Evolutionary conservation across 2,329 filamentous ascomycete genomes (phyloP), one percentile per base, ranked within the genome.

Genomic region (Daldinia sp.): DNA sequence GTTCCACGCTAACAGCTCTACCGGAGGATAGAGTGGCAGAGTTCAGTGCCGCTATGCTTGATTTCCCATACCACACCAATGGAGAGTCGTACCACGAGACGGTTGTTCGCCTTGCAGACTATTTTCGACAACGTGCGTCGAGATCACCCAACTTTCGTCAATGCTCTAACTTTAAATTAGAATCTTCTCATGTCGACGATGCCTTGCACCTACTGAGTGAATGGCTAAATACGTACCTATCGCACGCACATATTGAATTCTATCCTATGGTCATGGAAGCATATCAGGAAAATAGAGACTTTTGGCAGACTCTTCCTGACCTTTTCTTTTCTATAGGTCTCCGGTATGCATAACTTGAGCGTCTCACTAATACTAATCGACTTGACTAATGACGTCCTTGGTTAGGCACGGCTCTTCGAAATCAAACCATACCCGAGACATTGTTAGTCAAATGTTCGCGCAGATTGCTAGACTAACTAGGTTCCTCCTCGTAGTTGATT

Each of bases 241-340:
- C 68, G 23, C 85, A 81, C 70, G 80, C 81, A 39, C 75, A 73
- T 37, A 72, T 73, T 20, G 78, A 79, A 18, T 73, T 80, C 3
- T 74, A 77, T 26, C 74, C 79, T 10, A 72, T 74, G 2, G 79
- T 83, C 5, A 74, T 82, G n/a, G 79, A 83, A 28, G 82, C 83
- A 1, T 85, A 82, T 62, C 77, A 76, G 15, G 78, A 79, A 35
- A 79, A 88, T 64, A 79, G 75, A 37, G 74, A 79, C 3, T 85
- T 90, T 70, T 90, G 88, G 88, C 70, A 76, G 35, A 68, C 76
- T 2, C 80, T 90, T 28, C 86, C 88, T 0, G 83, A 85, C 0
- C 72, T 89, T 9, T 79, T 88, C 18, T 81, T 78, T 74, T 75
- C 75, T 7, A 73, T 84, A 23, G 75, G 72, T 37, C 79, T 82